Evolutionary conservation across 345 rosid species (phyloP).

Genomic region (Bruguiera parviflora): DNA sequence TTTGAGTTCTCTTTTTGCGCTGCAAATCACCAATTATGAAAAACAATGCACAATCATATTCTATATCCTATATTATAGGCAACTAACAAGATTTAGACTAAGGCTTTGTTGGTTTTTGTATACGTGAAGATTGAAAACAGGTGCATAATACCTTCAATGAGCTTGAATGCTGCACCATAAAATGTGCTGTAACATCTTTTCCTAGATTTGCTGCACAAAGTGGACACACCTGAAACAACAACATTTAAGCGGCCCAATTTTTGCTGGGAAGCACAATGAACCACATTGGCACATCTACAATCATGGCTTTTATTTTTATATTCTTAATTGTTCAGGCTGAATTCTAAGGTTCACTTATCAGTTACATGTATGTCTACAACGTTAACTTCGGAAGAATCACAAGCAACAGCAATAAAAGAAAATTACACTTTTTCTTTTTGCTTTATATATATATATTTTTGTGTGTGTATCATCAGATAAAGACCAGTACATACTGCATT

Average conservation of each 20-base stretch:
- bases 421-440: neutral
- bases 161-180: constrained; percentile 48
- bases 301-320: neutral
- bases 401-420: neutral
- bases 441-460: neutral
- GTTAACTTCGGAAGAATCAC: neutral
- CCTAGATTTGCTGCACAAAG: constrained; percentile 62
- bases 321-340: neutral
- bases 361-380: neutral
- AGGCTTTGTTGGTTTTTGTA: neutral
- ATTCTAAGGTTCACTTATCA: neutral
- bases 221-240: constrained; percentile 54
- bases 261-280: neutral
- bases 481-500: constrained; percentile 44
- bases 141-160: constrained; percentile 41
- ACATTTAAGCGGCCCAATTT: neutral
- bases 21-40: constrained; percentile 22
- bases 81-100: neutral
- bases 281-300: neutral
- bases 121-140: constrained; percentile 5
- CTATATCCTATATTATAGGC: neutral
- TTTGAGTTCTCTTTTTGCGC: constrained; percentile 47
- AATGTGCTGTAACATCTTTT: constrained; percentile 52
- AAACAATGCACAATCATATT: neutral
- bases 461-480: neutral